phyloP scores from a whole-genome alignment of 2,329 filamentous ascomycete species.

The Microcera coccophila region DNA sequence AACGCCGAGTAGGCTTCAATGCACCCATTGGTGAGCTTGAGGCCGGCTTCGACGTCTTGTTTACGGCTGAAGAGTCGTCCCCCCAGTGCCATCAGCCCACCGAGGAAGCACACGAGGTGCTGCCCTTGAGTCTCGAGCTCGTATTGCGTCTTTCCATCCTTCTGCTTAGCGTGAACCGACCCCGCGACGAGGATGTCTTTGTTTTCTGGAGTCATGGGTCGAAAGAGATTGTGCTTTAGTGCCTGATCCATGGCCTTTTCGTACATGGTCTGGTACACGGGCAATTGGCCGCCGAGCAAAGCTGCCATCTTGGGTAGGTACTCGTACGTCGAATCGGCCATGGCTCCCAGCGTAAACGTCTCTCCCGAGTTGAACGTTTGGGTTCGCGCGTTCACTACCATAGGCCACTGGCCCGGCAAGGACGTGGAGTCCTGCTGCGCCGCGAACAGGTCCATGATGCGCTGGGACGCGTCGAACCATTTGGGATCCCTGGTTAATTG shows the following conservation, averaged over 20 bases:
- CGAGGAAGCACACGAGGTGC: slow-evolving; percentile 50
- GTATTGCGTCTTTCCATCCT: slow-evolving; percentile 13
- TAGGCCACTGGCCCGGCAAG: slow-evolving; percentile 70
- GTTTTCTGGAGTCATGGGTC: slow-evolving; percentile 54
- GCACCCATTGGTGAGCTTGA: slow-evolving; percentile 48
- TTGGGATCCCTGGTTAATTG: slow-evolving; percentile 69
- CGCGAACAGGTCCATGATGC: slow-evolving; percentile 64
- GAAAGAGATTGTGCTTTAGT: slow-evolving; percentile 57
- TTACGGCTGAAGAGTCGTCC: slow-evolving; percentile 40
- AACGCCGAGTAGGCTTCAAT: slow-evolving; percentile 49
- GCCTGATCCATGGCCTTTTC: slow-evolving; percentile 52
- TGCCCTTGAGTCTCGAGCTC: slow-evolving; percentile 35
- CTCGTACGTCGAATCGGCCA: slow-evolving; percentile 63
- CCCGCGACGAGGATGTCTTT: slow-evolving; percentile 54
- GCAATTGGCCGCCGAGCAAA: slow-evolving; percentile 53
- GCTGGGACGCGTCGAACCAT: slow-evolving; percentile 68
- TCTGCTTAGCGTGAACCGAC: slow-evolving; percentile 25
- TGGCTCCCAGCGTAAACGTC: slow-evolving; percentile 48
- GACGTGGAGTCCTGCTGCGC: slow-evolving; percentile 60
- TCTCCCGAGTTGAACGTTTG: slow-evolving; percentile 20
- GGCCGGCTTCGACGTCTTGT: slow-evolving; percentile 41
- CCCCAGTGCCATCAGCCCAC: slow-evolving; percentile 49
- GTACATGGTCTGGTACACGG: slow-evolving; percentile 56
- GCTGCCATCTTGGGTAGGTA: slow-evolving; percentile 87
- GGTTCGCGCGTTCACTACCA: slow-evolving; percentile 22